Base-by-base conservation (phyloP, 23 red algal genomes). In the Gracilaria gracilis region DNA sequence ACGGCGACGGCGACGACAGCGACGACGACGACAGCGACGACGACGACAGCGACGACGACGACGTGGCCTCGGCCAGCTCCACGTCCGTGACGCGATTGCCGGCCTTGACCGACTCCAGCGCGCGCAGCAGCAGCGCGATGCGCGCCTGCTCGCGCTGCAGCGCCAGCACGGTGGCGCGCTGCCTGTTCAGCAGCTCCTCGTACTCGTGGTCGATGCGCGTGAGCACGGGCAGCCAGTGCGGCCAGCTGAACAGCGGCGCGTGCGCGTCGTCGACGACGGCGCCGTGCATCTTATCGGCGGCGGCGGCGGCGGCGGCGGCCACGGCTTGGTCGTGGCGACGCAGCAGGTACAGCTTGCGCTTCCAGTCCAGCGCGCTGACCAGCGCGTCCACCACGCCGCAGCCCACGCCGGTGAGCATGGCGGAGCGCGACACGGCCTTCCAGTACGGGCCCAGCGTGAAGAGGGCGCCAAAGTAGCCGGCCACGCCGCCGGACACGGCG, bases 391-490 rank as follows among this genome's bases (percentile, higher is more conserved):
- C 75, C 0, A 92, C 12, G 40, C 88, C 88, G 48, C 64, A 49
- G 0, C 88, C 88, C 14, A 92, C 78, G 47, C 86, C 86, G 29
- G 48, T 47, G 31, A 87, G 27, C 73, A 91, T 70, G 59, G 75
- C 87, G 28, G 46, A 49, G 24, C 75, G 57, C 21, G 77, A 55
- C 25, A 83, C 28, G 11, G 34, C 32, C 4, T 73, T 69, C 88
- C 88, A 92, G 21, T 19, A 48, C 7, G 75, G 58, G 8, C 61
- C 58, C 31, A 55, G 15, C 2, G 79, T 44, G 58, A 83, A 9
- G 28, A 92, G 67, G 25, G 75, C 75, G 0, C 88, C 88, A 27
- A 92, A 61, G 59, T 83, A 92, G 20, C 88, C 88, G 20, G 66
- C 61, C 9, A 82, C 36, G 32, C 88, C 88, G 34, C 88, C 88